Base-by-base conservation (phyloP, 2,329 filamentous ascomycete genomes). In the Xylaria multiplex region DNA sequence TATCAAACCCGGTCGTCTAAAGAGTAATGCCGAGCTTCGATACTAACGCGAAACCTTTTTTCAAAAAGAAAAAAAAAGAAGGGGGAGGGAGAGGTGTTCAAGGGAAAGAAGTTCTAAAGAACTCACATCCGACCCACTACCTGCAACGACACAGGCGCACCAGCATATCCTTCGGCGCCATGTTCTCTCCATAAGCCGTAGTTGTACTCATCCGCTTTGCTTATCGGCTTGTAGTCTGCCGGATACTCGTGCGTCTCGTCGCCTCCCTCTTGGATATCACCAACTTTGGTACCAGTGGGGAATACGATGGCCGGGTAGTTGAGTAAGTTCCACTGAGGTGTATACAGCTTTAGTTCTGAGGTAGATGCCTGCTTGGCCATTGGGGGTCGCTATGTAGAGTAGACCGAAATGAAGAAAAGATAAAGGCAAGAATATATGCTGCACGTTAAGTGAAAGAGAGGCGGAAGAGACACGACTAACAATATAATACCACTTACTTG, bases 271-370 rank as follows among this genome's bases (percentile, higher is more conserved):
- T 56, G 62, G 40, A 22, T 46, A 14, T 56, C 42, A 9, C 60
- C 35, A n/a, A 67, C 65, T 22, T 70, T 63, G 14, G 42, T 27
- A 6, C 65, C 64, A 0, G 85, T 86, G 0, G 90, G 90, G 72
- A 92, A 90, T 0, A 88, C 82, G 2, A 85, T 76, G 9, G 82
- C 84, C 0, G 90, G 87, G 74, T 90, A 91, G 74, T 92, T 89
- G 1, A 92, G 82, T 48, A 91, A 71, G 73, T 92, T 92, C 88
- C 89, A 92, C 67, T 66, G 14, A 3, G 19, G 11, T 19, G 19
- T 22, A n/a, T 32, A 13, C 13, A 2, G 4, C 19, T 37, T 49
- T 49, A 64, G 49, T 43, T 56, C 7, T 9, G 16, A 19, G 9
- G 4, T 53, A 32, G 8, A 56, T 43, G 6, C 22, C 4, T 14